Base-by-base conservation (phyloP, 805 yeast species). In the Saccharomycopsis vini region DNA sequence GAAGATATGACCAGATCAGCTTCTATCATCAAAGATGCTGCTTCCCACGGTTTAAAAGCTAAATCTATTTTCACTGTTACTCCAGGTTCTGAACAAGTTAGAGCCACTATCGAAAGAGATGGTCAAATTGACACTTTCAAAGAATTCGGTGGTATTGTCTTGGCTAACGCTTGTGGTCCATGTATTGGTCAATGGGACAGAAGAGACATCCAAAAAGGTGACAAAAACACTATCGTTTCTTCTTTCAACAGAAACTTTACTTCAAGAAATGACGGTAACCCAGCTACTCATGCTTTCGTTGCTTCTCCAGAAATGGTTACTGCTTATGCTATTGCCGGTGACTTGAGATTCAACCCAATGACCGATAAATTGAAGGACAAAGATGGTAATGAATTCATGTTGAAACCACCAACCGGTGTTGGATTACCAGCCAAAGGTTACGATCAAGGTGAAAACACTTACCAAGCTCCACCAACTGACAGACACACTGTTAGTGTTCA, bases 101-200 rank as follows among this genome's bases (percentile, higher is more conserved):
- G 97, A 71, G 97, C 97, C 53, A 90, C 97, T 53, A 90, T 90
- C 64, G 96, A 82, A 63, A 82, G 95, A 67, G 97, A 90, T 65
- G 97, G 97, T 51, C 81, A 84, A 65, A 77, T 90, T 56, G 72
- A 81, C 56, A 82, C 92, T 54, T 88, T 90, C 67, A 79, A 81
- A 61, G 87, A 86, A 59, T 84, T 82, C 58, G 97, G 97, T 56
- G 97, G 95, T 63, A 75, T 81, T 50, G 97, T 90, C 44, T 72
- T 90, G 62, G 97, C 97, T 50, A 90, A 90, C 63, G 97, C 97
- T 47, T 90, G 97, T 75, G 97, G 97, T 61, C 97, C 97, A 62
- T 89, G 97, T 77, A 89, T 89, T 62, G 97, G 97, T 61, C 97
- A 90, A 74, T 90, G 97, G 97, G 96, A 89, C 66, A 83, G 97